A percentile compares a stretch with the other conserved stretches of the same genome.
phyloP scores from a whole-genome alignment of 2,329 filamentous ascomycete genomes.

The Aspergillus tamarii region DNA sequence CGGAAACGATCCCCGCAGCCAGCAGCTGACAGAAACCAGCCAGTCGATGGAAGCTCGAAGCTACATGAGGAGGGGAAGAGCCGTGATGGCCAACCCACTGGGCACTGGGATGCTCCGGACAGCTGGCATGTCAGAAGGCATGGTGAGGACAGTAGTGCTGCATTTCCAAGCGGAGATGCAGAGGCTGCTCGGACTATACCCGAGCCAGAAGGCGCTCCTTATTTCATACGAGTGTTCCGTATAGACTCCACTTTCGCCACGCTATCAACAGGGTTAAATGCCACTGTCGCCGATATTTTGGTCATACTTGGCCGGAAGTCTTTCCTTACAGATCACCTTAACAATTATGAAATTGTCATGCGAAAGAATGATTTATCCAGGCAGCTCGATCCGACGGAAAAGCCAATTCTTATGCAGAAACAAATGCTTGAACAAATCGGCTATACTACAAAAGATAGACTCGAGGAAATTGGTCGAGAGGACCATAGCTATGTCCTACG shows the following conservation, averaged over 20 bases:
- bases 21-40: slow-evolving; percentile 61
- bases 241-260: slow-evolving; percentile 94
- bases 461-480: slow-evolving; percentile 92
- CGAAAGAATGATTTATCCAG: slow-evolving; percentile 88
- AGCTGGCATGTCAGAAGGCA: slow-evolving; percentile 88
- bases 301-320: slow-evolving; percentile 93
- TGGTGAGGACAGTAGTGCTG: slow-evolving; percentile 40
- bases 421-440: slow-evolving; percentile 86
- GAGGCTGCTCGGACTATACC: slow-evolving; percentile 70
- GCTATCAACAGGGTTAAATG: slow-evolving; percentile 79
- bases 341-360: slow-evolving; percentile 95
- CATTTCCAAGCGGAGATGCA: slow-evolving; percentile 57
- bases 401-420: slow-evolving; percentile 90
- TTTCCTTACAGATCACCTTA: slow-evolving; percentile 83
- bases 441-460: slow-evolving; percentile 80
- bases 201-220: slow-evolving; percentile 75
- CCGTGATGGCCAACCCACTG: slow-evolving; percentile 45
- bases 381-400: slow-evolving; percentile 75
- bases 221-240: slow-evolving; percentile 94
- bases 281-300: slow-evolving; percentile 84
- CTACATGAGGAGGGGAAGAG: slow-evolving; percentile 34
- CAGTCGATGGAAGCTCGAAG: slow-evolving; percentile 36
- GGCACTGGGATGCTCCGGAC: slow-evolving; percentile 89
- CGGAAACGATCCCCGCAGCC: slow-evolving; percentile 70
- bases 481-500: slow-evolving; percentile 97